Conservation (phyloP, 805 yeast species). For the Candida argentea region DNA sequence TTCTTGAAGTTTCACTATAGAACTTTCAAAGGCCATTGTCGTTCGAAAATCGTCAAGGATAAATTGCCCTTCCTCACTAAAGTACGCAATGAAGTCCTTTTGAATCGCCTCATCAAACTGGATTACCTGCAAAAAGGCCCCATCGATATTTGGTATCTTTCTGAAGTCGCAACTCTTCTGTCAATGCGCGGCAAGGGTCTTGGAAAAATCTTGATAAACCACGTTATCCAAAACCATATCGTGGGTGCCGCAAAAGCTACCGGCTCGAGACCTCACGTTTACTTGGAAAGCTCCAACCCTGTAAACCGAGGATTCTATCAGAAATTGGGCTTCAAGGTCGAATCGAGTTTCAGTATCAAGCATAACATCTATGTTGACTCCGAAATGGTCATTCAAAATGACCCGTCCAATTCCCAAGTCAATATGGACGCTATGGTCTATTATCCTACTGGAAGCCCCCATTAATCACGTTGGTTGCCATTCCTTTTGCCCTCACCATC, state of each 20-base stretch:
- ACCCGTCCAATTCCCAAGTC: slow-evolving; percentile 7
- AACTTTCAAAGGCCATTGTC: slow-evolving; percentile 33
- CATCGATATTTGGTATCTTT: slow-evolving; percentile 42
- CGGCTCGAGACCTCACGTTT: slow-evolving; percentile 24
- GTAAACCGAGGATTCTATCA: slow-evolving; percentile 43
- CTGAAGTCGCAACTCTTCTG: slow-evolving; percentile 50
- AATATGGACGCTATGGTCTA: slow-evolving; percentile 10
- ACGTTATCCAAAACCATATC: slow-evolving; percentile 38
- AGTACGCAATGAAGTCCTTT: slow-evolving; percentile 34
- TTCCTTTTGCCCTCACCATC: too few species aligned
- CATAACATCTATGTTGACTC: slow-evolving; percentile 13
- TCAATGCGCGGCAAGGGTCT: slow-evolving; percentile 50
- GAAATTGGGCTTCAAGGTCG: slow-evolving; percentile 39
- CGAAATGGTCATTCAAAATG: slow-evolving; percentile 4
- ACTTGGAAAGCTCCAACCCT: slow-evolving; percentile 49
- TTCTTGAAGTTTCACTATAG: slow-evolving; percentile 26
- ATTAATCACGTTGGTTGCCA: too few species aligned
- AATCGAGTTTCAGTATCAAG: slow-evolving; percentile 22
- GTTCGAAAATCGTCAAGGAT: slow-evolving; percentile 41
- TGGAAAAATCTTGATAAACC: slow-evolving; percentile 41
- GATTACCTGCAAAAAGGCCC: too few species aligned
- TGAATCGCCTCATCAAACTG: slow-evolving; percentile 19
- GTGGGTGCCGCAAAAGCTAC: slow-evolving; percentile 13
- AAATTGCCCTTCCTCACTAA: slow-evolving; percentile 37
- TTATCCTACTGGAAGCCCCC: slow-evolving; percentile 4